Conservation (phyloP, 495 filamentous ascomycete species). For the Saxophila tyrrhenica region DNA sequence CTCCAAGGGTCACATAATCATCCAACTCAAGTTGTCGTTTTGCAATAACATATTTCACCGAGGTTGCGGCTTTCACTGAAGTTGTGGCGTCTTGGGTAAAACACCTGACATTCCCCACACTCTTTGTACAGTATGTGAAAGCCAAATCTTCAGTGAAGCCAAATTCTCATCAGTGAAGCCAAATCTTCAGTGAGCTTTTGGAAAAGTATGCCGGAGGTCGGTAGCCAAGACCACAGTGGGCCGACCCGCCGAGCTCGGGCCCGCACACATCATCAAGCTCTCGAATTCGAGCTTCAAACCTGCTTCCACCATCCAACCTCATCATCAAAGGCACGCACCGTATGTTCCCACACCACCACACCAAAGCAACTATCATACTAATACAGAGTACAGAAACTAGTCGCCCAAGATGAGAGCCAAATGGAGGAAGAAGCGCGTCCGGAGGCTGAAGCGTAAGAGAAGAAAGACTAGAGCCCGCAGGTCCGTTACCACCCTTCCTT, state of each 20-base stretch:
- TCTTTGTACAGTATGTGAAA: too few relatives aligned
- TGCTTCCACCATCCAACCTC: not conserved
- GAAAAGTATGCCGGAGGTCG: too few relatives aligned
- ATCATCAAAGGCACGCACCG: not conserved
- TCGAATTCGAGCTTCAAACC: not conserved
- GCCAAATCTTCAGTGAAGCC: too few relatives aligned
- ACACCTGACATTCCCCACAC: too few relatives aligned
- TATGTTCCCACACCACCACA: not conserved
- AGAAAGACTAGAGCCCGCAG: conserved; percentile 95
- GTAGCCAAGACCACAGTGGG: too few relatives aligned
- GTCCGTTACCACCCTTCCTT: conserved; percentile 45
- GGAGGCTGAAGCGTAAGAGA: conserved; percentile 95
- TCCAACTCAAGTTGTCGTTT: too few relatives aligned
- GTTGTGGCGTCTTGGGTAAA: too few relatives aligned
- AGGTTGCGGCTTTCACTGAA: too few relatives aligned
- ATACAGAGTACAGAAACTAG: not conserved
- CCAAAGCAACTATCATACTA: not conserved
- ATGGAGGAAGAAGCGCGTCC: conserved; percentile 99
- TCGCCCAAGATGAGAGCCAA: conserved; percentile 86
- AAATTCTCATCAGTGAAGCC: too few relatives aligned
- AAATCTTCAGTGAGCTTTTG: too few relatives aligned
- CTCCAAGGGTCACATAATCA: too few relatives aligned
- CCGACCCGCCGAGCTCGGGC: not conserved
- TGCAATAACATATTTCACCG: too few relatives aligned
- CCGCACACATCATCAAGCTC: not conserved